Evolutionary conservation across 495 filamentous ascomycete species (phyloP), one percentile per base, ranked within the genome.

Genomic region (Aspergillus cavernicola): DNA sequence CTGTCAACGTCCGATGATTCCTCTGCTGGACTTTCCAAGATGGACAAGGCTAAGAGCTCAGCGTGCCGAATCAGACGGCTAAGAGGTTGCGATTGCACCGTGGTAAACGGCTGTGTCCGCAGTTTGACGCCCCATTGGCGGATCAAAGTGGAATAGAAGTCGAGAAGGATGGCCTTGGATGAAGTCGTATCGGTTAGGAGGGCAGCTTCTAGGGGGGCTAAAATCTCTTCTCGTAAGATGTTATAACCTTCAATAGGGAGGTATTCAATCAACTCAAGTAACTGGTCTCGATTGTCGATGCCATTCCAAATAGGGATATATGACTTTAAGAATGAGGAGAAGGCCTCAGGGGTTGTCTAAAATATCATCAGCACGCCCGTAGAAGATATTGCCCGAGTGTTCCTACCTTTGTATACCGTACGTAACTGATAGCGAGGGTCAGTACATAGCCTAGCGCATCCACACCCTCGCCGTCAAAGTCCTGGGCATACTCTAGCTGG

Each of bases 221-320:
- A 65, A 31, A 83, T 69, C 1, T 67, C 62, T 19, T 52, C 41
- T 52, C 36, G 55, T 57, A 68, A 65, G 77, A 83, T 70, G 58
- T 80, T 66, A 55, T 83, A 90, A 6, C 81, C 62, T 6, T 71
- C 66, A 3, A 91, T 57, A 0, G 87, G 85, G 7, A 83, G 59
- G 57, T 79, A 87, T 15, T 80, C 76, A 9, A 93, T 66, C 5
- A 90, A 74, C 31, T 80, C 74, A n/a, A 93, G 64, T 23, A 93
- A 67, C 7, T 74, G 62, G n/a, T 83, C 73, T 38, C 73, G 71
- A 43, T 83, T 78, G 37, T 78, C 73, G 19, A 66, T 64, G 4
- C 89, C 89, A 56, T 89, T 77, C 90, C 90, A 95, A n/a, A 68
- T 56, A 9, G 62, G 58, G 6, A 95, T 57, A 55, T 86, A 87